Percentiles rank a stretch among this genome's conserved stretches.
These are phyloP conservation scores for Microcera coccophila DNA, from an alignment of 2,329 filamentous ascomycete species.

Conservation along the genomic window DNA sequence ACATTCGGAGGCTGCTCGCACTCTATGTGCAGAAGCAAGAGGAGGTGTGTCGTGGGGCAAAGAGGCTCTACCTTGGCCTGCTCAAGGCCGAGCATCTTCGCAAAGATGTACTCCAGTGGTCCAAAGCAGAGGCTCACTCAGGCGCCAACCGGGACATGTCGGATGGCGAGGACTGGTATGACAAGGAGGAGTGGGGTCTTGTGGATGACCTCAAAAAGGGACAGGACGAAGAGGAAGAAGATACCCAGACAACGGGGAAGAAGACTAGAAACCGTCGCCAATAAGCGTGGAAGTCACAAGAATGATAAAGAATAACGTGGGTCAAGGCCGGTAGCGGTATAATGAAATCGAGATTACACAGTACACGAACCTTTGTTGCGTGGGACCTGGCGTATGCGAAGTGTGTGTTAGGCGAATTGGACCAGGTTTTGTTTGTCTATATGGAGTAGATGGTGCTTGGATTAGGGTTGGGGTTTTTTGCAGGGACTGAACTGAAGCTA, in stretches of 20 bases:
- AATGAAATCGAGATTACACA: no score
- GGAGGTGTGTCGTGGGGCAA: conserved; percentile 69
- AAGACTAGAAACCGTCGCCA: conserved; percentile 60
- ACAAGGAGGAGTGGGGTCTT: conserved; percentile 74
- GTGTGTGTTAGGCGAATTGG: no score
- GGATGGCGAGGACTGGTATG: conserved; percentile 87
- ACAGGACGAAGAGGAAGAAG: conserved; percentile 78
- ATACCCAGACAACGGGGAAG: conserved; percentile 56
- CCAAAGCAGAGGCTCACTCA: conserved; percentile 72
- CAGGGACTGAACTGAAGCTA: no score
- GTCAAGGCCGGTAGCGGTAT: no score
- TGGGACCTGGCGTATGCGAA: no score
- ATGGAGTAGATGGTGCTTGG: no score
- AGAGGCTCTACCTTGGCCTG: conserved; percentile 65
- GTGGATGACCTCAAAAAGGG: conserved; percentile 75
- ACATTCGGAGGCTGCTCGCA: conserved; percentile 68
- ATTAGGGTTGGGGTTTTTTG: no score
- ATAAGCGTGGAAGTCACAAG: no score
- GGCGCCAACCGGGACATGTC: conserved; percentile 69
- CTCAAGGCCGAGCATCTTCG: conserved; percentile 69
- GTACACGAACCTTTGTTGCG: no score
- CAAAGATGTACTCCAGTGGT: conserved; percentile 68
- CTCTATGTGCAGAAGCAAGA: conserved; percentile 83
- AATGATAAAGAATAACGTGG: no score
- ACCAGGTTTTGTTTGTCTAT: no score